Base-by-base conservation (phyloP, 2,329 filamentous ascomycete species). In the Penicillium psychrosexuale region DNA sequence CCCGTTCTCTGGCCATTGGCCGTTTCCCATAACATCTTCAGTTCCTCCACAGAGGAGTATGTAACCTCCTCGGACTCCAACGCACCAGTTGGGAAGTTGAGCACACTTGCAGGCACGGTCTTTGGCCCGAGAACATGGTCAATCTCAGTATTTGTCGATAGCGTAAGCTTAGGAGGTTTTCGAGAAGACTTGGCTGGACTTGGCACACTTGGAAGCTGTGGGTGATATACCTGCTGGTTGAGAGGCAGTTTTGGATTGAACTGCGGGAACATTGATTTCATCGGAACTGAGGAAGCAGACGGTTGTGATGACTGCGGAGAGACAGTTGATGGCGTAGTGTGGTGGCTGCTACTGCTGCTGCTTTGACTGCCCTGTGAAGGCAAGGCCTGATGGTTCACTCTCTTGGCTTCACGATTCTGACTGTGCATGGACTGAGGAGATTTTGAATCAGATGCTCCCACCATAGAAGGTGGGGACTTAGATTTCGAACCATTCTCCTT, bases 221-320 rank as follows among this genome's bases (percentile, higher is more conserved):
- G 69, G 43, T 67, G 70, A 56, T 75, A 74, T 8, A 65, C 60
- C 54, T 77, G 75, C 52, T 72, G 67, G 30, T 55, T 66, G 34
- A 74, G 61, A 15, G 73, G 66, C 1, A 74, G 24, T 13, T 70
- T 67, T 1, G 73, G 72, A 55, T 78, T 67, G 55, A 77, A 77
- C 9, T 65, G 72, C 8, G 77, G 77, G 55, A 78, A 78, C 58
- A 78, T 78, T 5, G 77, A 78, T 53, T 63, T 71, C 59, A 78
- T 77, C 11, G 73, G 73, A 3, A 69, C 61, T 0, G 73, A 72
- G 3, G 74, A 69, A 9, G 51, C 56, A 9, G 64, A 63, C 2
- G 61, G 60, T 27, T 58, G 60, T 0, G 59, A 61, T 17, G 61
- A 57, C 47, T 58, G 57, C 5, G 66, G 60, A 2, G 56, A 62